Evolutionary conservation across 805 yeast genomes (phyloP).

Genomic region (Starmerella cellae): DNA sequence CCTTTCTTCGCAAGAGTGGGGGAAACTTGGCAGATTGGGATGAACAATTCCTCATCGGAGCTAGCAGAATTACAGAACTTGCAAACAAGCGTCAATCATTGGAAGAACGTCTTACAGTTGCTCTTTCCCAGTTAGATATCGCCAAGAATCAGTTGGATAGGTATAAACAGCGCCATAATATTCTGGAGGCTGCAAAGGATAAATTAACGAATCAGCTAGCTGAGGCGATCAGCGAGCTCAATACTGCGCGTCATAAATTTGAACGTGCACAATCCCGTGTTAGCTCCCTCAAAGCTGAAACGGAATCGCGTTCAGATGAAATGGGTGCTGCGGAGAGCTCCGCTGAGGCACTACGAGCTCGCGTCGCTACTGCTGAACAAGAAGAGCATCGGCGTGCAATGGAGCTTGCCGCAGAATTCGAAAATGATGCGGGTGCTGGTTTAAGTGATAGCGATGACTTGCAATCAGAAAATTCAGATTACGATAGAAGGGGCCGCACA

Average conservation of each 20-base stretch:
- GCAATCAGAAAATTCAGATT: background rate
- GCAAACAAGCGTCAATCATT: slow-evolving; percentile 48
- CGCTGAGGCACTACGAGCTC: slow-evolving; percentile 7
- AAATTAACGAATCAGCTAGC: slow-evolving; percentile 11
- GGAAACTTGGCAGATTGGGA: slow-evolving; percentile 18
- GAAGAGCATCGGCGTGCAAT: slow-evolving; percentile 5
- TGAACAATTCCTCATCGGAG: slow-evolving; percentile 1
- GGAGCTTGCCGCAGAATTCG: slow-evolving; percentile 10
- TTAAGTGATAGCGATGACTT: background rate
- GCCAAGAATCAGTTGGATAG: slow-evolving; percentile 35
- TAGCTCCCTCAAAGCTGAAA: slow-evolving; percentile 48
- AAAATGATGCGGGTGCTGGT: background rate
- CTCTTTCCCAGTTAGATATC: slow-evolving; percentile 43
- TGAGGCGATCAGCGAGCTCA: slow-evolving; percentile 19
- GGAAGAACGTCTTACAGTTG: slow-evolving; percentile 51
- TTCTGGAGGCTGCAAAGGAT: slow-evolving; percentile 15
- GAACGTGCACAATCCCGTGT: slow-evolving; percentile 40
- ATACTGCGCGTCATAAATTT: slow-evolving; percentile 9
- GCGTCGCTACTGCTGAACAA: slow-evolving; percentile 13
- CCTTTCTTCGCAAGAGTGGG: slow-evolving; percentile 10
- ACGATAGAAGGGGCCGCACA: background rate
- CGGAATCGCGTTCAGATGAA: slow-evolving; percentile 50
- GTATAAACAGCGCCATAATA: slow-evolving; percentile 11
- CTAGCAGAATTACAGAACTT: slow-evolving; percentile 47
- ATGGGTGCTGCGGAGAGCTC: slow-evolving; percentile 32